Conservation (phyloP, 179 eudicot species). For the Pouteria campechiana region DNA sequence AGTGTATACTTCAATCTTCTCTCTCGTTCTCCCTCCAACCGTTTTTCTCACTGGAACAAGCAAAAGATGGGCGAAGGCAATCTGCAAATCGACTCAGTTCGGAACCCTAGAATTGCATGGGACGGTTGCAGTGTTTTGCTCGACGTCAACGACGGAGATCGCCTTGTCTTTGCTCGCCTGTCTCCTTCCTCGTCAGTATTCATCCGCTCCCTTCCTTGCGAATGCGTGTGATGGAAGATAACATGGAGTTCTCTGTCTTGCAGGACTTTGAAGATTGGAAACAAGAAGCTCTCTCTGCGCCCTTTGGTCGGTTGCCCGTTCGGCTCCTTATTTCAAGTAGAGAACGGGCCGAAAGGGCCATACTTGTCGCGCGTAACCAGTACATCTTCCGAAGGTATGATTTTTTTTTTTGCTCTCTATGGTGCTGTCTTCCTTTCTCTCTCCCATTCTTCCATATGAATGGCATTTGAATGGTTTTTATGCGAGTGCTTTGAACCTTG, state of each 20-base stretch:
- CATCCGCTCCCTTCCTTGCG: neutral
- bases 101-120: conserved; percentile 54
- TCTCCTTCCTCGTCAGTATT: conserved; percentile 53
- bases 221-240: neutral
- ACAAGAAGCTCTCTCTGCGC: conserved; percentile 43
- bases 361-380: conserved; percentile 44
- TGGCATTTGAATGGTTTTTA: neutral
- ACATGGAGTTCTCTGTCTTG: conserved; percentile 2
- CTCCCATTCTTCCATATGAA: neutral
- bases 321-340: conserved; percentile 72
- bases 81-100: conserved; percentile 11
- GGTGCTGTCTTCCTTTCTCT: neutral
- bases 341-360: conserved; percentile 52
- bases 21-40: too few relatives aligned
- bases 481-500: too few relatives aligned
- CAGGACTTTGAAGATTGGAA: conserved; percentile 80
- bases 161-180: conserved; percentile 80
- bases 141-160: conserved; percentile 88
- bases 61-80: conserved; percentile 11
- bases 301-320: conserved; percentile 83
- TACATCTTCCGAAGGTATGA: conserved; percentile 30
- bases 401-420: neutral
- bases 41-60: too few relatives aligned
- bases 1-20: too few relatives aligned
- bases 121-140: conserved; percentile 92